phyloP scores from a whole-genome alignment of 2,329 filamentous ascomycete species.

The Pseudocercospora cruenta region DNA sequence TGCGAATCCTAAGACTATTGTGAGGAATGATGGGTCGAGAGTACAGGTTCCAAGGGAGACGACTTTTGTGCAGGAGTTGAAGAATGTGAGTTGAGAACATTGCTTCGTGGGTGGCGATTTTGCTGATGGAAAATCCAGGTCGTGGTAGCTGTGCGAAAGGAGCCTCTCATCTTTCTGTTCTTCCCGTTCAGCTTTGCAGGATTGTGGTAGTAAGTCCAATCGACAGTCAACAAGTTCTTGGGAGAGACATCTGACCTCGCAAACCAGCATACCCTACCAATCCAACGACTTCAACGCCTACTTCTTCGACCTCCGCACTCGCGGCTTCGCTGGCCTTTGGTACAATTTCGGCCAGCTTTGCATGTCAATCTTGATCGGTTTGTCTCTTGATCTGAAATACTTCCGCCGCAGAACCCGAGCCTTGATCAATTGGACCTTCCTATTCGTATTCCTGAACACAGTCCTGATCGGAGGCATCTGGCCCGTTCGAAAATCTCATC shows the following conservation, averaged over 20 bases:
- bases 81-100: background rate
- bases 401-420: conserved; percentile 3
- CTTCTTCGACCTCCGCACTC: conserved; percentile 7
- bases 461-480: conserved; percentile 8
- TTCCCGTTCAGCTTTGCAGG: conserved; percentile 9
- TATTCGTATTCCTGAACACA: conserved; percentile 4
- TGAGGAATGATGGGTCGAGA: conserved; percentile 4
- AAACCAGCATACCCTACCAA: conserved; percentile 2
- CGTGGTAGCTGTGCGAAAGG: conserved; percentile 5
- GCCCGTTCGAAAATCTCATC: conserved; percentile 1
- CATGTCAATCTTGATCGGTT: conserved; percentile 1
- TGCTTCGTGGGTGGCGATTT: background rate
- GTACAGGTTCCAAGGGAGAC: background rate
- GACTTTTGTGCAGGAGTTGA: conserved; percentile 7
- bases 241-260: background rate
- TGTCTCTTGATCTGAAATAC: conserved; percentile 1
- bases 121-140: background rate
- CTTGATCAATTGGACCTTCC: conserved; percentile 4
- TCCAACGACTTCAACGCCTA: conserved; percentile 12
- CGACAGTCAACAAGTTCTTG: background rate
- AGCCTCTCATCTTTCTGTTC: conserved; percentile 3
- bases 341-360: conserved; percentile 5
- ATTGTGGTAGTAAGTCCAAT: conserved; percentile 4
- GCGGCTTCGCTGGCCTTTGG: conserved; percentile 5
- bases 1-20: background rate